Base-by-base conservation (phyloP, 192 early-diverging fungal species). In the Dimargaris xerosporica region DNA sequence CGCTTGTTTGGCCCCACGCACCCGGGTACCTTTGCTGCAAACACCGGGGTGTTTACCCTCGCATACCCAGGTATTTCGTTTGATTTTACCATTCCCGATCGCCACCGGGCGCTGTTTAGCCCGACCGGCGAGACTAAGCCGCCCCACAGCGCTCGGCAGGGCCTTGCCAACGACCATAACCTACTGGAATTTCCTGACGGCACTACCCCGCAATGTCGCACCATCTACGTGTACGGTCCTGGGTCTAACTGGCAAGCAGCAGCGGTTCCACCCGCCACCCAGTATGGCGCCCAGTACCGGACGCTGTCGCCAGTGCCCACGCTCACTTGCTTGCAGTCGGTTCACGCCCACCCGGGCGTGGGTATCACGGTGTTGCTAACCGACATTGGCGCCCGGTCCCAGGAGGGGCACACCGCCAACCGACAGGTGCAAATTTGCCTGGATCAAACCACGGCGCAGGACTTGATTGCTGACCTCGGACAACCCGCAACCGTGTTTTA, bases 1-100 rank as follows among this genome's bases (percentile, higher is more conserved):
- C 80, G 80, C 62, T 66, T 80, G 11, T 86, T 90, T 75, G 88
- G 88, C 13, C 77, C 80, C 17, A 79, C 80, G 9, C 77, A 73
- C 61, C 83, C 79, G 48, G 86, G 86, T 44, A 78, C 77, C 52
- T 83, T 84, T 62, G 72, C 83, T 54, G 43, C 62, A 0, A 46
- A 61, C 25, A 71, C 72, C 39, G 69, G 77, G 21, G 62, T 73
- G 50, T 89, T 87, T 58, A 79, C 78, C 2, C 65, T 89, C 19
- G 81, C 73, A 54, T 89, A 89, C 67, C 85, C 84, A 80, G 87
- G 87, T 30, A 60, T 89, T 7, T 75, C 87, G 7, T 83, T 89
- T 65, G 69, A 79, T 9, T 89, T 89, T 63, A 79, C 83, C 13
- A 82, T 89, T 43, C 85, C 87, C 10, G 71, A 72, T 16, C 68